These are phyloP conservation scores for Heritiera fomes DNA, from an alignment of 345 rosid genomes.

Conservation along the genomic window DNA sequence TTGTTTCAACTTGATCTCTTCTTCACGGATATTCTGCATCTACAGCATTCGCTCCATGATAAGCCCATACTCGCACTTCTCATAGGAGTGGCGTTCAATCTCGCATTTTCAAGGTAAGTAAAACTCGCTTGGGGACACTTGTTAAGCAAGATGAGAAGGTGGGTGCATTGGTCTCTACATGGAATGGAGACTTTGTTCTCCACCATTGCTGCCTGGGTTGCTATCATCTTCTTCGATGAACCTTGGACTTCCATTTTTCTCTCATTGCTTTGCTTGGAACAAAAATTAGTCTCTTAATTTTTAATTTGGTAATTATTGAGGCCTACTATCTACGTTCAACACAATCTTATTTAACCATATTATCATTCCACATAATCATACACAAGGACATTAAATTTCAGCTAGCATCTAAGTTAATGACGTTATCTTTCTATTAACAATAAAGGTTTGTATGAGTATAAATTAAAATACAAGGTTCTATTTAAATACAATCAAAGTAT, in stretches of 20 bases:
- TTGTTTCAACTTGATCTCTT: slow-evolving; percentile 65
- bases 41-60: slow-evolving; percentile 97
- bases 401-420: too few relatives aligned
- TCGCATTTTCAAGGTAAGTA: slow-evolving; percentile 99
- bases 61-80: slow-evolving; percentile 98
- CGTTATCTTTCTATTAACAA: too few relatives aligned
- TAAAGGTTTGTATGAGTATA: too few relatives aligned
- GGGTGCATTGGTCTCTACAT: slow-evolving; percentile 95
- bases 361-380: too few relatives aligned
- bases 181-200: slow-evolving; percentile 79
- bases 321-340: too few relatives aligned
- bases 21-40: slow-evolving; percentile 97
- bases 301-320: too few relatives aligned
- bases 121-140: slow-evolving; percentile 91
- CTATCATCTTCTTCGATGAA: slow-evolving; percentile 97
- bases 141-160: slow-evolving; percentile 88
- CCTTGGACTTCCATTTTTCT: slow-evolving; percentile 71
- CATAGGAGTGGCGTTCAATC: slow-evolving; percentile 85
- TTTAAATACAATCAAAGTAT: too few relatives aligned
- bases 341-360: too few relatives aligned
- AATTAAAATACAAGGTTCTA: too few relatives aligned
- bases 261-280: not conserved
- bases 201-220: slow-evolving; percentile 92
- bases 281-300: too few relatives aligned
- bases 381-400: too few relatives aligned